A percentile compares a stretch with the other conserved stretches of the same genome.
These are phyloP conservation scores for Picea glauca DNA, from an alignment of 75 land plant species.

Conservation along the genomic window DNA sequence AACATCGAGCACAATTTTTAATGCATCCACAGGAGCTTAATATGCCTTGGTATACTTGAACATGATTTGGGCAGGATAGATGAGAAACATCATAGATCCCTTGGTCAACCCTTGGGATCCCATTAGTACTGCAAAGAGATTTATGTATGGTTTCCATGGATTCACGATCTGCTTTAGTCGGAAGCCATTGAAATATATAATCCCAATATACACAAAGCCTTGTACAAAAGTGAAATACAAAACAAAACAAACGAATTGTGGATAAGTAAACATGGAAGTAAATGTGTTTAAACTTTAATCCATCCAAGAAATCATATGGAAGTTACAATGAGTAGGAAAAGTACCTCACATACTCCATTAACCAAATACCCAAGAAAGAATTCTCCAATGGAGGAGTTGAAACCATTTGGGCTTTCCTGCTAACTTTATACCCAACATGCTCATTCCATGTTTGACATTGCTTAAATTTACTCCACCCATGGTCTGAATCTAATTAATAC, in stretches of 20 bases:
- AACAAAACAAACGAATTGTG: slow-evolving; percentile 3
- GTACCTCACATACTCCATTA: slow-evolving; percentile 92
- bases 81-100: slow-evolving; percentile 86
- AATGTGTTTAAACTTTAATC: too few relatives aligned
- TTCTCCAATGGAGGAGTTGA: slow-evolving; percentile 77
- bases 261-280: too few relatives aligned
- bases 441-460: too few relatives aligned
- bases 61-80: slow-evolving; percentile 98
- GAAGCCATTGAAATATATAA: slow-evolving; percentile 82
- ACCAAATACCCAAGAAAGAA: slow-evolving; percentile 93
- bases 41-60: slow-evolving; percentile 97
- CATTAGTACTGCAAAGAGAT: slow-evolving; percentile 94
- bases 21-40: too few relatives aligned
- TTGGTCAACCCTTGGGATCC: slow-evolving; percentile 95
- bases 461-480: too few relatives aligned
- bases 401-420: slow-evolving; percentile 66
- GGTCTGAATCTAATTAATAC: too few relatives aligned
- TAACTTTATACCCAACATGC: slow-evolving; percentile 64
- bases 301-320: too few relatives aligned
- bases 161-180: slow-evolving; percentile 86
- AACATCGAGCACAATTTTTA: too few relatives aligned
- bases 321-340: too few relatives aligned
- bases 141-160: slow-evolving; percentile 93
- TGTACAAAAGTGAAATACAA: slow-evolving; percentile 98
- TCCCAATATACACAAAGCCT: slow-evolving; percentile 79